Conservation (phyloP, 1,139 yeast species). For the Hansenula lynferdii region DNA sequence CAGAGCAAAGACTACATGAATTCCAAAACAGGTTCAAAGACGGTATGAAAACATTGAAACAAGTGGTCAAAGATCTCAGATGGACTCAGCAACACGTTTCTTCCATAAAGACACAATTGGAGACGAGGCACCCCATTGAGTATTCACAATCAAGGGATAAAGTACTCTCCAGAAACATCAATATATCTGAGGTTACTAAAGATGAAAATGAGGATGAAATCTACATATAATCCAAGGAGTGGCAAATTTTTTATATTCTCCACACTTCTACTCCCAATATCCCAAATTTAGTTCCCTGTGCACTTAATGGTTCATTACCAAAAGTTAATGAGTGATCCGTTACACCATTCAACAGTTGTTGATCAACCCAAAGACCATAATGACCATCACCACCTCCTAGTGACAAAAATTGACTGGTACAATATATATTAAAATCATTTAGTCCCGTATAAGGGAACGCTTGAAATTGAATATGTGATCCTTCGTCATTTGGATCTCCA, state of each 20-base stretch:
- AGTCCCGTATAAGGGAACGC: constrained; percentile 89
- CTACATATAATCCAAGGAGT: constrained; percentile 13
- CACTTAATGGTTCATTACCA: constrained; percentile 79
- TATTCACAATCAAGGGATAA: constrained; percentile 63
- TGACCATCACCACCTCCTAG: constrained; percentile 93
- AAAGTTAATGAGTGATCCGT: constrained; percentile 77
- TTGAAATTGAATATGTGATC: constrained; percentile 51
- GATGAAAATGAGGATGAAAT: constrained; percentile 9
- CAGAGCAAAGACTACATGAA: constrained; percentile 28
- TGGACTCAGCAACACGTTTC: constrained; percentile 40
- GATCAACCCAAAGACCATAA: constrained; percentile 89
- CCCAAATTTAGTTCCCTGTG: constrained; percentile 57
- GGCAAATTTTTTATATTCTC: constrained; percentile 76
- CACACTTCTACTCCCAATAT: constrained; percentile 82
- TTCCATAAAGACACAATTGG: constrained; percentile 36
- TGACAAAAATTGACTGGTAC: constrained; percentile 73
- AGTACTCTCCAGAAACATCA: constrained; percentile 43
- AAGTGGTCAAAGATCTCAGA: constrained; percentile 45
- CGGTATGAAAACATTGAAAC: constrained; percentile 40
- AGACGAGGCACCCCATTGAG: constrained; percentile 56
- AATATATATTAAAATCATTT: constrained; percentile 81
- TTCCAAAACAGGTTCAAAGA: constrained; percentile 30
- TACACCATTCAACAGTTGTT: constrained; percentile 68
- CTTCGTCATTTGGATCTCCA: too few relatives aligned
- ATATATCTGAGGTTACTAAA: constrained; percentile 6